phyloP scores from a whole-genome alignment of 2,329 filamentous ascomycete genomes.

The Akanthomyces uredinophilus region DNA sequence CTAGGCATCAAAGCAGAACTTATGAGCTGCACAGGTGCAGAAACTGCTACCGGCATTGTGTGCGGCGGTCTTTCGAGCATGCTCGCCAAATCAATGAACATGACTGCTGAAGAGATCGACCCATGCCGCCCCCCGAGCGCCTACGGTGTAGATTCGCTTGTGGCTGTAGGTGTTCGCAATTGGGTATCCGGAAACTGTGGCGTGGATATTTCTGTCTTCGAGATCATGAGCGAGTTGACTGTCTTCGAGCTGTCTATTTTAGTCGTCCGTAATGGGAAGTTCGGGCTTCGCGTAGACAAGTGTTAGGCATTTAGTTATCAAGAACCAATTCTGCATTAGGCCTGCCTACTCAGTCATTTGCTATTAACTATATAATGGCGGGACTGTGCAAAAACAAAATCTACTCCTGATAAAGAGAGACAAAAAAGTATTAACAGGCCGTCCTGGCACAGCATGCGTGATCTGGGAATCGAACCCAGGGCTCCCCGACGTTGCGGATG shows the following conservation, averaged over 20 bases:
- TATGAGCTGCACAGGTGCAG: constrained; percentile 22
- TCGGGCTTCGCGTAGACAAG: constrained; percentile 18
- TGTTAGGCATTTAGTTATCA: neutral
- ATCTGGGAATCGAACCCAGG: constrained; percentile 32
- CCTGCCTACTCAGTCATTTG: too few species aligned
- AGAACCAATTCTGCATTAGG: neutral
- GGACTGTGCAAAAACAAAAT: neutral
- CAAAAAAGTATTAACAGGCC: too few species aligned
- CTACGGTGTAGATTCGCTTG: constrained; percentile 49
- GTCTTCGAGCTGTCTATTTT: constrained; percentile 32
- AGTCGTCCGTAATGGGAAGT: constrained; percentile 31
- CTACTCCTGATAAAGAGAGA: too few species aligned
- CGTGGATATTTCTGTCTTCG: constrained; percentile 42
- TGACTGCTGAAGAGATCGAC: constrained; percentile 42
- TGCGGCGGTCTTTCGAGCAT: constrained; percentile 33
- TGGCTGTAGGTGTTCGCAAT: constrained; percentile 48
- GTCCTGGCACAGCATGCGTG: too few species aligned
- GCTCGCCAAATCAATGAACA: constrained; percentile 41
- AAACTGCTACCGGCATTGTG: constrained; percentile 30
- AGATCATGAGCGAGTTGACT: constrained; percentile 40
- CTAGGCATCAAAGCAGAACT: constrained; percentile 30
- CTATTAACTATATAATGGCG: too few species aligned
- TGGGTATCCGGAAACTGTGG: constrained; percentile 43
- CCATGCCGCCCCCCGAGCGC: constrained; percentile 33
- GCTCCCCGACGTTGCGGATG: constrained; percentile 29